Conservation (phyloP, 768 basidiomycete genomes). For the Fomitopsis pulvina region DNA sequence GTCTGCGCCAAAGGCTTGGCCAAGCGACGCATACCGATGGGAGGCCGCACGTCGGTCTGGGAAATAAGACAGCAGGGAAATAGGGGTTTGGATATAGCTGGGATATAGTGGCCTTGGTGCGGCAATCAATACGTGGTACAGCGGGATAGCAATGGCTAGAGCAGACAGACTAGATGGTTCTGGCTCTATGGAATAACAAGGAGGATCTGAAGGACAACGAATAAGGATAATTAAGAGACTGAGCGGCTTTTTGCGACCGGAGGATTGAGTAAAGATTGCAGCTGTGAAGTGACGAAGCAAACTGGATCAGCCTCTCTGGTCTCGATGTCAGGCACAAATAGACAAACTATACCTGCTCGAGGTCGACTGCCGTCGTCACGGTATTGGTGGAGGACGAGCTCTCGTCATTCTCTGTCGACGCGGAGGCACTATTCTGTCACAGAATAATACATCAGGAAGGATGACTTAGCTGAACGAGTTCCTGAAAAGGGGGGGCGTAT, state of each 20-base stretch:
- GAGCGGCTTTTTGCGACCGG: neutral
- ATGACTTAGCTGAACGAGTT: no score
- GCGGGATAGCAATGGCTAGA: neutral
- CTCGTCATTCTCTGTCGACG: neutral
- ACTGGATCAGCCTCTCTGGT: no score
- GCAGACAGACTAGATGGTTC: neutral
- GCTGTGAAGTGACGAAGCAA: neutral
- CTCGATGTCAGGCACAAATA: no score
- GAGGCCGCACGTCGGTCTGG: neutral
- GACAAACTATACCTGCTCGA: neutral
- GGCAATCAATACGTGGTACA: neutral
- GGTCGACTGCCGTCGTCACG: neutral
- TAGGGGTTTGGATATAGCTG: neutral
- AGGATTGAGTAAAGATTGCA: constrained; percentile 1
- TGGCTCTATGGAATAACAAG: no score
- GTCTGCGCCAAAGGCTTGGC: neutral
- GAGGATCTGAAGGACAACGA: no score
- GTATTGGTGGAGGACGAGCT: neutral
- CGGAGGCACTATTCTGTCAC: neutral
- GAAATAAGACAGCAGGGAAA: neutral
- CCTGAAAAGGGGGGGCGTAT: neutral
- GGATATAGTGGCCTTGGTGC: neutral
- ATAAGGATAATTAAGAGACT: neutral
- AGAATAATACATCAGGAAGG: no score
- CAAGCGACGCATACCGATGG: constrained; percentile 3